Evolutionary conservation across 352 stramenopile species (phyloP), one percentile per base, ranked within the genome.

Genomic region (Phytophthora ramorum): DNA sequence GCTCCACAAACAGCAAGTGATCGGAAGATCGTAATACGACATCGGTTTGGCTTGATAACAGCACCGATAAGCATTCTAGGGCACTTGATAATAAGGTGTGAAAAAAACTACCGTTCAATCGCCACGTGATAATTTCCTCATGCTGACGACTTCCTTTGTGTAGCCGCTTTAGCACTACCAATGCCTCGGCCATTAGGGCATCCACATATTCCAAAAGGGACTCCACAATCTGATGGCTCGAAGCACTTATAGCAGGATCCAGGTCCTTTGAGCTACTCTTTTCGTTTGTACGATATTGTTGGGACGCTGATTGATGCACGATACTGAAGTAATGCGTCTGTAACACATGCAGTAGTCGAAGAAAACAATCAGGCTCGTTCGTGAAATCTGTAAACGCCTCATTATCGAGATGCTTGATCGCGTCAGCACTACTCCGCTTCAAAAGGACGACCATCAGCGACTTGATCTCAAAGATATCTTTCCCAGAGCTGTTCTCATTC

Each of bases 81-180:
- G 76, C 76, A 37, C 59, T 74, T 12, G 78, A 78, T 22, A 86
- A 53, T n/a, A 89, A 28, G 12, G 32, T 60, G 13, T 83, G 73
- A 14, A 89, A 78, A 20, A 89, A 83, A 17, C 78, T 83, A 14
- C 74, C 63, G 30, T 87, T 81, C 44, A 89, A 71, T 7, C 72
- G 61, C 69, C 72, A 76, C 9, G 69, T 70, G 32, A 81, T 74
- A n/a, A 81, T 56, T 32, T 86, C 78, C 66, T 84, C 78, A n/a
- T 84, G 78, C 19, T 89, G 78, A 9, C 79, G 78, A 44, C 75
- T 84, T 34, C 52, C 58, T 50, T 77, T 86, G 57, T 89, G 80
- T 12, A 89, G 71, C 10, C 56, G 70, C 50, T 81, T 82, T 16
- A 89, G 64, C 32, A 89, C 58, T 10, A 30, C 32, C 30, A 79